Base-by-base conservation (phyloP, 106 monocot genomes). In the Acorus calamus region DNA sequence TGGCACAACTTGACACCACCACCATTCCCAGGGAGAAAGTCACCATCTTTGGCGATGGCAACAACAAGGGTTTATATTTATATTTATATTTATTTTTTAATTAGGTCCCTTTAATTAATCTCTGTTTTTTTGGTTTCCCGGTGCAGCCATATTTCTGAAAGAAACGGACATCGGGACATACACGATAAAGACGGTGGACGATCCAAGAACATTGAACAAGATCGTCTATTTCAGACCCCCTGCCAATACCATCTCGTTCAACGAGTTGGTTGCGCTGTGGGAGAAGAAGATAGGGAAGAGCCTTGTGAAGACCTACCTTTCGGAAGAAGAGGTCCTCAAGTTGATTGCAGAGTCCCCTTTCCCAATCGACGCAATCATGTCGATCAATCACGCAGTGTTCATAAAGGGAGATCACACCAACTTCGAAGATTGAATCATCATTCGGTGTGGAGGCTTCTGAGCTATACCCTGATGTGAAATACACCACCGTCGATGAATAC, bases 391-490 rank as follows among this genome's bases (percentile, higher is more conserved):
- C 65, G 67, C 72, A 0, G 70, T 68, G 3, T 87, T 77, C 50
- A 65, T 87, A 56, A 84, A 80, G 66, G 87, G 81, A 5, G 81
- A 84, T 44, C 76, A 76, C 7, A 84, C 81, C 6, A 85, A 92
- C 75, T 87, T 87, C 62, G 52, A n/a, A 79, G 2, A 87, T 88
- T n/a, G 75, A 92, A 4, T 81, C 77, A 13, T 76, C 66, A 43
- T 65, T 75, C 28, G 87, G 92, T 14, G 81, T 82, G 65, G 92
- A 92, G 64, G 87, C 81, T 4, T 70, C 75, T 42, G 63, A 74
- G 60, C 84, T 92, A 46, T 92, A 84, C 56, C 87, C 87, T 14
- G 87, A 92, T 56, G 77, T 87, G 44, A 84, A 82, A 56, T 80
- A 92, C 71, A 84, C 66, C 12, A 84, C 84, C 2, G 79, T 87